Evolutionary conservation across 345 rosid genomes (phyloP), one percentile per base, ranked within the genome.

Genomic region (Gossypium sturtianum): DNA sequence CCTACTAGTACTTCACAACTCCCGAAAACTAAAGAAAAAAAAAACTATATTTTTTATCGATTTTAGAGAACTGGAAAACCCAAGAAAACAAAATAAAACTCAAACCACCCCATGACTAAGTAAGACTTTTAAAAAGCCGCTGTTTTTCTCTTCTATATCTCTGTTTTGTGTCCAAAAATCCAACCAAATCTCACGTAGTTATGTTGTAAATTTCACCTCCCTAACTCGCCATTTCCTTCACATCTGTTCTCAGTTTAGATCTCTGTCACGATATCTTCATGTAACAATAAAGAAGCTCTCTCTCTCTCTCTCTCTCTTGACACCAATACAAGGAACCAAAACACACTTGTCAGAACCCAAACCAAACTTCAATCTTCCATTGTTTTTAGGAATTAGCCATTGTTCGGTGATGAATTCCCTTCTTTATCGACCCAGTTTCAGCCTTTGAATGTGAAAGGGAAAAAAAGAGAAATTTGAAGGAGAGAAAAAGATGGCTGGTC

Each of bases 401-500:
- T 63, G 45, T 41, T 68, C 63, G 51, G 7, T 74, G 7, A 0
- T 74, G 52, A 43, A 45, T 70, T 45, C 11, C 29, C 47, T 74
- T 61, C 59, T 16, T 48, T 44, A 16, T 16, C 12, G 9, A 49
- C 16, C 52, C n/a, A 2, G 76, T 73, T 74, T 68, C 1, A 29
- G 61, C 34, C 45, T 44, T 17, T 67, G 34, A 73, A 78, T 73
- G 71, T 23, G n/a, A 54, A 56, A 29, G 9, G 38, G 41, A 43
- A 51, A 11, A 20, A 20, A 47, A 48, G 65, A 72, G 67, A 43
- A 29, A 61, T 2, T 34, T 27, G 43, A 57, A 1, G 44, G 16
- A 48, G 7, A 44, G 17, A 56, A 19, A 56, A 29, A 10, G 22
- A 82, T 84, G 93, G 86, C 82, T 19, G 81, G 15, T 25, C 22